phyloP scores from a whole-genome alignment of 2,329 filamentous ascomycete genomes.

The Tolypocladium nubicola region DNA sequence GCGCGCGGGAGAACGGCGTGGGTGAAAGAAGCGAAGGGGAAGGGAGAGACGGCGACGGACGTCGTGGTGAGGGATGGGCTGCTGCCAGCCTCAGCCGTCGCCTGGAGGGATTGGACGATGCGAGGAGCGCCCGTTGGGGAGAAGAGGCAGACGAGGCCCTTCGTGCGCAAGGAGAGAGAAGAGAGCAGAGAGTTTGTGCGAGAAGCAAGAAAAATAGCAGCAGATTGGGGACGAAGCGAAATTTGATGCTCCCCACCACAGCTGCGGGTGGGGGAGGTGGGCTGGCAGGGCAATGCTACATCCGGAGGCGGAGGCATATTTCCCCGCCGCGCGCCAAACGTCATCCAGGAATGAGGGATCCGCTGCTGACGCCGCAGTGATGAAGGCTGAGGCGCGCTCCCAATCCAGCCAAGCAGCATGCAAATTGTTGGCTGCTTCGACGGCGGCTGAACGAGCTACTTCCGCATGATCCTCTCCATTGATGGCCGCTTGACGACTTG shows the following conservation, averaged over 20 bases:
- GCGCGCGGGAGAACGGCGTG: conserved; percentile 42
- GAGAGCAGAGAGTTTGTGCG: conserved; percentile 8
- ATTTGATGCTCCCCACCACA: conserved; percentile 17
- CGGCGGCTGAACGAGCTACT: background rate
- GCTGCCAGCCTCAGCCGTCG: conserved; percentile 28
- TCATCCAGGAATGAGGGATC: background rate
- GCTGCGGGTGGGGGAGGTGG: background rate
- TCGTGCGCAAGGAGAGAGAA: conserved; percentile 5
- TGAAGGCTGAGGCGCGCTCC: background rate
- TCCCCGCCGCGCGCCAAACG: background rate
- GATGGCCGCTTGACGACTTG: background rate
- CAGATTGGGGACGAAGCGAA: conserved; percentile 9
- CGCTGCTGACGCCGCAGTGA: background rate
- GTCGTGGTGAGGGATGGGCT: conserved; percentile 34
- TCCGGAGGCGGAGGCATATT: background rate
- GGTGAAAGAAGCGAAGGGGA: conserved; percentile 43
- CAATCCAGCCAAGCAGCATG: background rate
- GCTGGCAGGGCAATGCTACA: background rate
- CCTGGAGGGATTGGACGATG: conserved; percentile 1
- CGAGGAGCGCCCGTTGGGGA: conserved; percentile 13
- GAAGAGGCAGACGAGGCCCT: background rate
- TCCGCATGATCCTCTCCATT: background rate
- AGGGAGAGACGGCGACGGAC: conserved; percentile 21
- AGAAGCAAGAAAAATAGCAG: conserved; percentile 11
- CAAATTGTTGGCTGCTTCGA: background rate